Conservation (phyloP, 208 protist species). For the Trypanosoma congolense region DNA sequence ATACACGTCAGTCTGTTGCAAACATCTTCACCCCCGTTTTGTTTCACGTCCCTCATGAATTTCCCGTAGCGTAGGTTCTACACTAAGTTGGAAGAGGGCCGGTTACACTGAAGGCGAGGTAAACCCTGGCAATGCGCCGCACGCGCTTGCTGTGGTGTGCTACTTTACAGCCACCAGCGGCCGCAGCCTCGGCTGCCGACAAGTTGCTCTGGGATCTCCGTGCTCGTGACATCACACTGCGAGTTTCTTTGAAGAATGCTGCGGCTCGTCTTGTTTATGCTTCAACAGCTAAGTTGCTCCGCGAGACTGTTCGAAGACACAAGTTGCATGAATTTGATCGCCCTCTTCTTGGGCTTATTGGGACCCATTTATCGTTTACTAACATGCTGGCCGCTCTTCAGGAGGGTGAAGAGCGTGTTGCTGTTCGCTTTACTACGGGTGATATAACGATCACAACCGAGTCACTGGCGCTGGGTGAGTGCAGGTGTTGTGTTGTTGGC, state of each 20-base stretch:
- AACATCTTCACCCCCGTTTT: too few species aligned
- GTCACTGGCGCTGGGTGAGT: conserved; percentile 73
- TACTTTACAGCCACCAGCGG: not conserved
- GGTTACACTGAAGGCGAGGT: too few species aligned
- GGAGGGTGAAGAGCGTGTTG: conserved; percentile 74
- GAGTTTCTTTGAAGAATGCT: conserved; percentile 39
- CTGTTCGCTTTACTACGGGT: conserved; percentile 39
- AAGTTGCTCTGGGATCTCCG: conserved; percentile 23
- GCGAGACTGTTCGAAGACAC: conserved; percentile 57
- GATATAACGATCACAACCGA: conserved; percentile 54
- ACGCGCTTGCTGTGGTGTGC: not conserved
- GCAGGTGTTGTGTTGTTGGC: conserved; percentile 39
- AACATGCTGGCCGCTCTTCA: conserved; percentile 57
- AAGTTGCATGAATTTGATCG: conserved; percentile 33
- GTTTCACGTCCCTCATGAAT: too few species aligned
- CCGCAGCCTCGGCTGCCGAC: not conserved
- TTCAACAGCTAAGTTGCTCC: conserved; percentile 35
- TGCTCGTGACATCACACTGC: conserved; percentile 62
- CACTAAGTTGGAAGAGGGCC: too few species aligned
- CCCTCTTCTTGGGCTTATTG: conserved; percentile 47
- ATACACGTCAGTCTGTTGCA: too few species aligned
- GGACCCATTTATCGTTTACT: conserved; percentile 61
- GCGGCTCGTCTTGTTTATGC: conserved; percentile 44
- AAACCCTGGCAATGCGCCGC: too few species aligned
- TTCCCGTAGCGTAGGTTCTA: too few species aligned